phyloP scores from a whole-genome alignment of 306 rosid genomes.

The Cucumis hystrix region DNA sequence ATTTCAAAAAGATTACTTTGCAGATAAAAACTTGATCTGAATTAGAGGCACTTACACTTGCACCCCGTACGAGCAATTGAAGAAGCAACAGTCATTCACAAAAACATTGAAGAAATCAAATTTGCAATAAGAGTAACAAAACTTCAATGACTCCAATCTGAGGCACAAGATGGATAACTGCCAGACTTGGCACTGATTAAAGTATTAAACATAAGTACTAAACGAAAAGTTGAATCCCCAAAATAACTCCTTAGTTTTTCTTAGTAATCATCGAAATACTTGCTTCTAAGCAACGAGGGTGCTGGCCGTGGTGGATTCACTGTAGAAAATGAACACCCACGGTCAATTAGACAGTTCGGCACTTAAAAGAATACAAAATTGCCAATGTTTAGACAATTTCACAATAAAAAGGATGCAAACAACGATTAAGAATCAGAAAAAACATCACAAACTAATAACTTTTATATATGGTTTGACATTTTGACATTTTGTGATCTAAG shows the following conservation, averaged over 20 bases:
- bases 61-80: background rate
- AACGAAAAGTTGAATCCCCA: background rate
- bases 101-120: constrained; percentile 1
- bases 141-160: background rate
- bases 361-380: background rate
- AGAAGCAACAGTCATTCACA: background rate
- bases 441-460: background rate
- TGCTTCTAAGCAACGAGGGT: constrained; percentile 56
- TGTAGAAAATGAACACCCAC: constrained; percentile 10
- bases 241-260: background rate
- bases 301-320: constrained; percentile 51
- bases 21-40: background rate
- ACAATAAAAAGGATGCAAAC: background rate
- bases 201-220: background rate
- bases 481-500: background rate
- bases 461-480: too few species aligned
- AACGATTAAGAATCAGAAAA: background rate
- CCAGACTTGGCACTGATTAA: background rate
- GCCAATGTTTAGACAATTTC: background rate
- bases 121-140: background rate
- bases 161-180: background rate
- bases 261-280: background rate
- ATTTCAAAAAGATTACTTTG: background rate
- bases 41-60: background rate
- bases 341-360: background rate